These are phyloP conservation scores for Cynara cardunculus DNA, from an alignment of 129 eudicot genomes.

Conservation along the genomic window DNA sequence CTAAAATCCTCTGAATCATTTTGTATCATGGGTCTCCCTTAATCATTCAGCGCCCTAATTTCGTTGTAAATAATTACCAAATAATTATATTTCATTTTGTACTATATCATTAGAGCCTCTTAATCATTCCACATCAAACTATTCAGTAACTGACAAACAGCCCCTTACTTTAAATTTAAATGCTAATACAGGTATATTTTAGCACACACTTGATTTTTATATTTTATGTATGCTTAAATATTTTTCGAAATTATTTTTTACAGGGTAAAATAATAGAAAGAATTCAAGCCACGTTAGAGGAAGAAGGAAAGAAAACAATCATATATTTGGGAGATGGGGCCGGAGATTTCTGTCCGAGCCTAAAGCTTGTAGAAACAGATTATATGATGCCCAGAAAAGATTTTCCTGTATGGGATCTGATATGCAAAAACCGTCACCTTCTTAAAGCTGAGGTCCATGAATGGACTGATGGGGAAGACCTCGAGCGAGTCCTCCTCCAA, in stretches of 20 bases:
- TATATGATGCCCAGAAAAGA: constrained; percentile 83
- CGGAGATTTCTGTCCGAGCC: constrained; percentile 78
- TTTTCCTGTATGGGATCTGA: constrained; percentile 80
- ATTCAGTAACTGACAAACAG: too few species aligned
- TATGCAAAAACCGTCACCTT: constrained; percentile 45
- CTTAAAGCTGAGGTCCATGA: constrained; percentile 51
- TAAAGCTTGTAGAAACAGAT: constrained; percentile 55
- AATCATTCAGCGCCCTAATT: too few species aligned
- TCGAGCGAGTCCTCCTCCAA: constrained; percentile 40
- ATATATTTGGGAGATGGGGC: constrained; percentile 78
- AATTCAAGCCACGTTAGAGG: constrained; percentile 36
- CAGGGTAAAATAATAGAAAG: constrained; percentile 40
- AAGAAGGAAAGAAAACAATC: constrained; percentile 45
- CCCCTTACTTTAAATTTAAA: not conserved
- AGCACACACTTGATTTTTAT: not conserved
- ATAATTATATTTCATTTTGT: too few species aligned
- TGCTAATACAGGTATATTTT: not conserved
- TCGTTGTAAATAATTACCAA: too few species aligned
- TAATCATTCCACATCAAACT: too few species aligned
- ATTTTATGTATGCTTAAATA: not conserved
- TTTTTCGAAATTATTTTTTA: not conserved
- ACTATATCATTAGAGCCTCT: too few species aligned
- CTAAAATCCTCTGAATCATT: too few species aligned
- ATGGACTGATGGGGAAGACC: constrained; percentile 63
- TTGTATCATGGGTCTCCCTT: too few species aligned